Evolutionary conservation across 225 moss, liverwort and hornwort genomes (phyloP).

Genomic region (Rhytidiadelphus loreus): DNA sequence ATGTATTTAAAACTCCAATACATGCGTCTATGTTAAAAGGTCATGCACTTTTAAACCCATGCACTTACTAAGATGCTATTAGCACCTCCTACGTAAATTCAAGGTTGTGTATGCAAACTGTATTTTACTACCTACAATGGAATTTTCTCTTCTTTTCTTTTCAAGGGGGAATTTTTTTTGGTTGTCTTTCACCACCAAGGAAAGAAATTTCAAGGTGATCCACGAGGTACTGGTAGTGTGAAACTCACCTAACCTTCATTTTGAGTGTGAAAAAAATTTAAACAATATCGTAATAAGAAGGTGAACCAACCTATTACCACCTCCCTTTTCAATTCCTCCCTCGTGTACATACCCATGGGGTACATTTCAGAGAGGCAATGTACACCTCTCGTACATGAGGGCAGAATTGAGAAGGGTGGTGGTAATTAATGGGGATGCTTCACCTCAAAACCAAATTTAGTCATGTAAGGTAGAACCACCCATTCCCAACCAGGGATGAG

Average conservation of each 20-base stretch:
- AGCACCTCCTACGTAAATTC: not conserved
- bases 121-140: not conserved
- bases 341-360: fast-evolving
- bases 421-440: not conserved
- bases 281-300: not conserved
- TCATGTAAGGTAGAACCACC: no score
- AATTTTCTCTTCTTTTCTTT: not conserved
- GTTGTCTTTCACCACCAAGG: no score
- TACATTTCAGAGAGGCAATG: not conserved
- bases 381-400: fast-evolving
- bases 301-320: not conserved
- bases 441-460: not conserved
- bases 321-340: fast-evolving
- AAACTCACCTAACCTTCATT: not conserved
- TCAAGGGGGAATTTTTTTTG: fast-evolving
- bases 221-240: not conserved
- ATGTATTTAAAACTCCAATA: not conserved
- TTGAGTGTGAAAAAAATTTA: not conserved
- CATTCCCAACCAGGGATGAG: no score
- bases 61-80: not conserved
- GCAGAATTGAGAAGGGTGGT: not conserved
- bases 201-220: not conserved
- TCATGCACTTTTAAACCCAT: not conserved
- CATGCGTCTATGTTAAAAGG: not conserved
- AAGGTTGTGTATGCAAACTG: fast-evolving